These are phyloP conservation scores for Periconia macrospinosa DNA, from an alignment of 2,329 filamentous ascomycete species.

Conservation along the genomic window DNA sequence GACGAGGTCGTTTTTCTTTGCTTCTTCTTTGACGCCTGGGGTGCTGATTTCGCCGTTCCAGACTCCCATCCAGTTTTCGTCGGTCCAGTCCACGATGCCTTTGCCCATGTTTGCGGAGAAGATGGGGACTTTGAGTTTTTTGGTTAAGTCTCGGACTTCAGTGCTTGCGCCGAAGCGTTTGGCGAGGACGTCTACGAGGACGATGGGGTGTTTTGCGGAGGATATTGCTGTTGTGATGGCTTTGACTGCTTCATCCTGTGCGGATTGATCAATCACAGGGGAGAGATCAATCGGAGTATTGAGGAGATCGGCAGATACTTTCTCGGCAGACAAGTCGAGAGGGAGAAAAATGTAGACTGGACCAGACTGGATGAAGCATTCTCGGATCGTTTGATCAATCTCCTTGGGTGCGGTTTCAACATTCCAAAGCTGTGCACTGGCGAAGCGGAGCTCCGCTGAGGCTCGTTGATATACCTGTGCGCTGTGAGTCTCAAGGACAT, in stretches of 20 bases:
- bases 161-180: conserved; percentile 41
- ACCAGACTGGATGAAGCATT: conserved; percentile 46
- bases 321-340: conserved; percentile 44
- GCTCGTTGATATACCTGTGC: conserved; percentile 44
- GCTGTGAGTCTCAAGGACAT: neutral
- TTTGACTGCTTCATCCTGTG: conserved; percentile 34
- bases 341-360: conserved; percentile 52
- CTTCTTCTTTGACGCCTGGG: conserved; percentile 41
- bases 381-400: conserved; percentile 48
- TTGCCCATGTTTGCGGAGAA: conserved; percentile 48
- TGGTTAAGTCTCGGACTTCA: conserved; percentile 38
- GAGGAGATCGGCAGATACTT: conserved; percentile 38
- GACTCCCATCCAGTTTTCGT: conserved; percentile 44
- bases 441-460: conserved; percentile 39
- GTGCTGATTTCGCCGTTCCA: conserved; percentile 45
- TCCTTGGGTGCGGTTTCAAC: conserved; percentile 43
- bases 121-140: conserved; percentile 40
- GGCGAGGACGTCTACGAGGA: conserved; percentile 45
- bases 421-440: conserved; percentile 47
- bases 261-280: conserved; percentile 25
- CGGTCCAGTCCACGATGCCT: conserved; percentile 46
- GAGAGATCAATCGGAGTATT: conserved; percentile 41
- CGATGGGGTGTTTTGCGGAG: conserved; percentile 38
- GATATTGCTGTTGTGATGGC: conserved; percentile 38
- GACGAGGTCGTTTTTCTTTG: conserved; percentile 40